Conservation (phyloP, 805 yeast species). For the Nadsonia fulvescens region DNA sequence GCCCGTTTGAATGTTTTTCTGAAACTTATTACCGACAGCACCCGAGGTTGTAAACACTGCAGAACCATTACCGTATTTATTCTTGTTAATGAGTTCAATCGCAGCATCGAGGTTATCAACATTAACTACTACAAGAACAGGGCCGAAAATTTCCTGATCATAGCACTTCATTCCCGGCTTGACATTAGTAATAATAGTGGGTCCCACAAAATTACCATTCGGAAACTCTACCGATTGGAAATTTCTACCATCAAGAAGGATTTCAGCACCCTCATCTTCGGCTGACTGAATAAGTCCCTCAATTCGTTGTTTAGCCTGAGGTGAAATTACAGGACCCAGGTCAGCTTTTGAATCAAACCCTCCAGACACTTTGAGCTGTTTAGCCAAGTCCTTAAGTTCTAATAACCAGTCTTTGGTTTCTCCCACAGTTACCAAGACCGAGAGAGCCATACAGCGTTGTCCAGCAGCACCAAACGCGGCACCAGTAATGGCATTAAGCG, state of each 20-base stretch:
- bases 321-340: constrained; percentile 59
- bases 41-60: constrained; percentile 57
- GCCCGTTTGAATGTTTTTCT: constrained; percentile 49
- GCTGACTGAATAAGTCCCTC: constrained; percentile 38
- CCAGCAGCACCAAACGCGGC: constrained; percentile 79
- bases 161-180: constrained; percentile 55
- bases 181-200: constrained; percentile 43
- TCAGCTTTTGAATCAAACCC: constrained; percentile 49
- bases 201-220: constrained; percentile 55
- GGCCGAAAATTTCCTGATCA: constrained; percentile 65
- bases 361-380: constrained; percentile 37
- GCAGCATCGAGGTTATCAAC: constrained; percentile 53
- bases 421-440: constrained; percentile 58
- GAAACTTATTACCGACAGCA: constrained; percentile 51
- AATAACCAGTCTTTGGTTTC: constrained; percentile 42
- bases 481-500: constrained; percentile 48
- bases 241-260: constrained; percentile 47
- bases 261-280: constrained; percentile 42
- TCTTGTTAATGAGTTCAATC: constrained; percentile 41
- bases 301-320: constrained; percentile 35
- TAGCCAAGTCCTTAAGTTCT: constrained; percentile 41
- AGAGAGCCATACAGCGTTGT: constrained; percentile 68
- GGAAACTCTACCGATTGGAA: constrained; percentile 29
- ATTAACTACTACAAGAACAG: constrained; percentile 45
- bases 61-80: constrained; percentile 54